Evolutionary conservation across 371 early-diverging fungal genomes (phyloP), one percentile per base, ranked within the genome.

Genomic region (Mucor saturninus): DNA sequence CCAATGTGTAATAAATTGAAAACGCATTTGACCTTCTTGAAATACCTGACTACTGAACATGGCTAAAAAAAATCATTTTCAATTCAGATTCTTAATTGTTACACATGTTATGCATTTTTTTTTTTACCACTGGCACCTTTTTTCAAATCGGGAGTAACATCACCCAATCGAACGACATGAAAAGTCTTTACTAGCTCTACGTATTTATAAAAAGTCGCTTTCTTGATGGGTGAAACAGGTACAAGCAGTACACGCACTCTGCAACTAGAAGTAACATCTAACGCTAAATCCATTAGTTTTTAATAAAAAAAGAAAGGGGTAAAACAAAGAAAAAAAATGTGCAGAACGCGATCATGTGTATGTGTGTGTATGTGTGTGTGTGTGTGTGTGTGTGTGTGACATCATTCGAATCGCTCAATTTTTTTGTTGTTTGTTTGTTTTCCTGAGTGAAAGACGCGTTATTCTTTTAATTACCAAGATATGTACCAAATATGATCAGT

Each of bases 11-110:
- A 87, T 76, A 59, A 91, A 91, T 56, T 93, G 87, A 59, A 92
- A 91, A 68, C 88, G 87, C 58, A 94, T 77, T 66, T 86, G 86
- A 1, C 93, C 94, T 57, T 91, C 90, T 59, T 89, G 89, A 30
- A 71, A 71, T 13, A 54, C 64, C 48, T 71, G 71, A 37, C 71
- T 71, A 38, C 45, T 71, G 30, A 71, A 71, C 56, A 53, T 71
- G 42, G 67, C 71, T 71, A 37, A 2, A 37, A 14, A 37, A 29
- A 21, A 35, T 29, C 28, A 37, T 30, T 35, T 29, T 50, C 9
- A 30, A 21, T 7, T 29, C 30, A 13, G 1, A 8, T 8, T 35
- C 35, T 35, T 35, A 6, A 6, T 35, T 38, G 32, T 39, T 31
- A 56, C 52, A 35, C 43, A 39, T 42, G n/a, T 51, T 56, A 35